Evolutionary conservation across 2,329 filamentous ascomycete genomes (phyloP).

Genomic region (Cladophialophora carrionii): DNA sequence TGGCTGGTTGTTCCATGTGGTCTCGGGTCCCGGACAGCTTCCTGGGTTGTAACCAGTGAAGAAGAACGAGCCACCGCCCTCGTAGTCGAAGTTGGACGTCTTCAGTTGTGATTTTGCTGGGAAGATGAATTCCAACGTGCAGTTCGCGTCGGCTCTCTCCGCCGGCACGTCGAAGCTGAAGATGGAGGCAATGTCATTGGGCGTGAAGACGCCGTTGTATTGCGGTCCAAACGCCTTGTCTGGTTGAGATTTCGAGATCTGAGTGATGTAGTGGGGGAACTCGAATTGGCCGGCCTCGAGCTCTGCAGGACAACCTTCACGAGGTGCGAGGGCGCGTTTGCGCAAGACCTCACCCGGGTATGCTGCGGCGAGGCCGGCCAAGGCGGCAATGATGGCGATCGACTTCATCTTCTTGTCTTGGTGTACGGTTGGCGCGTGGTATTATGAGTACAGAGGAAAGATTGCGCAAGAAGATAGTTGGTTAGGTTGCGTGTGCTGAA

Average conservation of each 20-base stretch:
- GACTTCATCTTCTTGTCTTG: constrained; percentile 46
- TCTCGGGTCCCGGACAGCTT: constrained; percentile 51
- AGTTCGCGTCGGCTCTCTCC: constrained; percentile 60
- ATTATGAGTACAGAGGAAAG: constrained; percentile 3
- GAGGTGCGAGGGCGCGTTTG: constrained; percentile 43
- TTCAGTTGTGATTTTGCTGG: constrained; percentile 61
- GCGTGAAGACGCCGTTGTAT: constrained; percentile 60
- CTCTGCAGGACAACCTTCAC: constrained; percentile 52
- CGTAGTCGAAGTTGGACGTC: constrained; percentile 62
- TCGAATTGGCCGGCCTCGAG: constrained; percentile 53
- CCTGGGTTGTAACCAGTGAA: constrained; percentile 55
- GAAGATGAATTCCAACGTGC: constrained; percentile 68
- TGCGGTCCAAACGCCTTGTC: constrained; percentile 57
- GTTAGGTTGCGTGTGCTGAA: constrained; percentile 3
- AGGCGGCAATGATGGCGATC: constrained; percentile 45
- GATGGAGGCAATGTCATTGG: constrained; percentile 58
- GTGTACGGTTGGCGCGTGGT: constrained; percentile 1
- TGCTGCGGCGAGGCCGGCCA: constrained; percentile 50
- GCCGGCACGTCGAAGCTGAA: constrained; percentile 71
- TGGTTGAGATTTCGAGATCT: constrained; percentile 60
- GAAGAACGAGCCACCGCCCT: constrained; percentile 57
- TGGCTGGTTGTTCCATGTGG: constrained; percentile 60
- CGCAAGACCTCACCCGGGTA: constrained; percentile 50
- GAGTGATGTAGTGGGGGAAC: constrained; percentile 66
- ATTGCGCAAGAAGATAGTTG: neutral